phyloP scores from a whole-genome alignment of 2,329 filamentous ascomycete genomes.

The Cercospora sesami region DNA sequence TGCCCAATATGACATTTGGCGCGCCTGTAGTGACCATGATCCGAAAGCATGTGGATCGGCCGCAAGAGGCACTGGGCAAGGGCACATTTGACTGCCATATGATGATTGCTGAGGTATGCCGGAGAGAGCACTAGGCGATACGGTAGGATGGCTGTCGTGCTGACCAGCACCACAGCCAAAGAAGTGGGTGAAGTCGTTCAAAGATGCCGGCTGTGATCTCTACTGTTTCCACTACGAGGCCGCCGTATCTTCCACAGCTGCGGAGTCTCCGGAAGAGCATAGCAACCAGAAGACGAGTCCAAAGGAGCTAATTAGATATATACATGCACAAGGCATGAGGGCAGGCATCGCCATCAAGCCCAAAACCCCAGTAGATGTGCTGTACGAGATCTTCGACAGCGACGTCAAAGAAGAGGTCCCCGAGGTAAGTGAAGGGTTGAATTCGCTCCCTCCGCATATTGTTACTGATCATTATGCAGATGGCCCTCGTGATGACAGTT shows the following conservation, averaged over 20 bases:
- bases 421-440: conserved; percentile 67
- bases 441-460: background rate
- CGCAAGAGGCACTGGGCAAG: conserved; percentile 67
- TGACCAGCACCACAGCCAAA: conserved; percentile 66
- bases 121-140: background rate
- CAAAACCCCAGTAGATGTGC: conserved; percentile 81
- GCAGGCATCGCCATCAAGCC: conserved; percentile 97
- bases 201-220: conserved; percentile 91
- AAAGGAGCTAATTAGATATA: conserved; percentile 81
- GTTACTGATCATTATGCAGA: conserved; percentile 55
- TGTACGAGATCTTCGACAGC: conserved; percentile 85
- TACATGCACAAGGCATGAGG: conserved; percentile 82
- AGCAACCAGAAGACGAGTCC: conserved; percentile 75
- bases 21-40: conserved; percentile 95
- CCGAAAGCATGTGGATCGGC: conserved; percentile 77
- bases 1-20: conserved; percentile 97
- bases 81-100: conserved; percentile 99
- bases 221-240: conserved; percentile 99
- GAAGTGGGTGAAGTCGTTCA: conserved; percentile 96
- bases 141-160: conserved; percentile 16
- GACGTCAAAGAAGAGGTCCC: conserved; percentile 72
- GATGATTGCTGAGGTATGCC: conserved; percentile 93
- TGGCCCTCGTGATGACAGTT: conserved; percentile 98
- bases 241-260: conserved; percentile 77
- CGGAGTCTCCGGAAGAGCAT: conserved; percentile 71